Evolutionary conservation across 805 yeast species (phyloP), one percentile per base, ranked within the genome.

Genomic region (Candida anglica): DNA sequence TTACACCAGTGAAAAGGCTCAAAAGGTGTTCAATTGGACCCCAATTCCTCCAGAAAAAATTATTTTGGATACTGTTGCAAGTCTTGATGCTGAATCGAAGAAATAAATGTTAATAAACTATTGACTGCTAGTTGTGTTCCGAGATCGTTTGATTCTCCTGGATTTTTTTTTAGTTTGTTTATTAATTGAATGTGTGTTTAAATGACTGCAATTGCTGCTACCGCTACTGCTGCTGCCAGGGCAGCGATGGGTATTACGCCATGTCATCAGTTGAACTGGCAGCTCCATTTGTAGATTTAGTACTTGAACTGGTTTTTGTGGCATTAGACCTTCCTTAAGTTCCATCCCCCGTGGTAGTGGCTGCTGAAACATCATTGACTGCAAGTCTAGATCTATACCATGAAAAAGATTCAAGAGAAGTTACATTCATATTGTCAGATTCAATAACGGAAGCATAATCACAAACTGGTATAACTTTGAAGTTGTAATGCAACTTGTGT

Each of bases 351-450:
- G n/a, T n/a, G n/a, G n/a, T n/a, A n/a, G n/a, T n/a, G n/a, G n/a
- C n/a, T n/a, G n/a, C n/a, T n/a, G n/a, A n/a, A n/a, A n/a, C n/a
- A n/a, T n/a, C n/a, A n/a, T n/a, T n/a, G n/a, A n/a, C n/a, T n/a
- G n/a, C n/a, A n/a, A n/a, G n/a, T n/a, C n/a, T n/a, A n/a, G n/a
- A n/a, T n/a, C n/a, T n/a, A 22, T 10, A 21, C 47, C 47, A 43
- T 28, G 47, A n/a, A n/a, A 43, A 36, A 6, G 33, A 24, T 28
- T 38, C 33, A 15, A 43, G 20, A 19, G 30, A 18, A 8, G 32
- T 10, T 13, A 43, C 38, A 19, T 40, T 28, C 7, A 41, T 27
- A 25, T 19, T 32, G 11, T 38, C 37, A 5, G 26, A 21, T 17
- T 18, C 28, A 21, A 40, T 23, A 4, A 30, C 15, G 18, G 32